A percentile compares a stretch with the other conserved stretches of the same genome.
phyloP scores from a whole-genome alignment of 2,329 filamentous ascomycete species.

The Beauveria sp. region DNA sequence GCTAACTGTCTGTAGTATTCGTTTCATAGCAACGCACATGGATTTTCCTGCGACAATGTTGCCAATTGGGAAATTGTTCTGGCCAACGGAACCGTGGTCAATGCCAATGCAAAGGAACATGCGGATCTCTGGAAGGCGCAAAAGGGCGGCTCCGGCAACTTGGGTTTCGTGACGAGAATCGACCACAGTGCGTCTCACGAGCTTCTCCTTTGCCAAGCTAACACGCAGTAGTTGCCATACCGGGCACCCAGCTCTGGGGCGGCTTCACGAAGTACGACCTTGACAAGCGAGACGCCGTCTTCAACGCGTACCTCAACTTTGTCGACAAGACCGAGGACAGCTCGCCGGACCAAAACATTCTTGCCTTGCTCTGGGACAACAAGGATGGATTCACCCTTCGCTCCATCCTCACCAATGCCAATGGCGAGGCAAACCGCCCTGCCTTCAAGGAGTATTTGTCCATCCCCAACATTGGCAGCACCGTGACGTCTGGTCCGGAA shows the following conservation, averaged over 20 bases:
- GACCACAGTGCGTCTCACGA: slow-evolving; percentile 14
- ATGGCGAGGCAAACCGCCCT: slow-evolving; percentile 17
- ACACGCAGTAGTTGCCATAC: slow-evolving; percentile 12
- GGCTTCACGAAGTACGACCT: slow-evolving; percentile 21
- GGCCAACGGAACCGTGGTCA: slow-evolving; percentile 31
- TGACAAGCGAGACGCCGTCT: slow-evolving; percentile 18
- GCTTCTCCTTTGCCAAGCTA: background rate
- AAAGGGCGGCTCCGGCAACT: slow-evolving; percentile 40
- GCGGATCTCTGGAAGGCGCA: slow-evolving; percentile 37
- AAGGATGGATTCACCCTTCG: slow-evolving; percentile 13
- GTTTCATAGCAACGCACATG: slow-evolving; percentile 24
- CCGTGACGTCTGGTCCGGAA: slow-evolving; percentile 17
- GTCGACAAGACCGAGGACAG: slow-evolving; percentile 20
- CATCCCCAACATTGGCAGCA: slow-evolving; percentile 18
- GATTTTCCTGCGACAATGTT: slow-evolving; percentile 35
- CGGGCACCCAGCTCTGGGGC: slow-evolving; percentile 22
- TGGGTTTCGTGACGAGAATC: slow-evolving; percentile 30
- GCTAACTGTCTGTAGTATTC: slow-evolving; percentile 18
- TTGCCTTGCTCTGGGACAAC: slow-evolving; percentile 17
- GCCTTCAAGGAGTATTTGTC: slow-evolving; percentile 19
- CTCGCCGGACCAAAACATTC: slow-evolving; percentile 23
- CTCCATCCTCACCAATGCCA: slow-evolving; percentile 21
- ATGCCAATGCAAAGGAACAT: slow-evolving; percentile 30
- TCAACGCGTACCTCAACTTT: slow-evolving; percentile 22
- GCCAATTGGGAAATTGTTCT: slow-evolving; percentile 37